Evolutionary conservation across 1,284 basidiomycete species (phyloP).

Genomic region (Xerocomus cyaneibrunnescens): DNA sequence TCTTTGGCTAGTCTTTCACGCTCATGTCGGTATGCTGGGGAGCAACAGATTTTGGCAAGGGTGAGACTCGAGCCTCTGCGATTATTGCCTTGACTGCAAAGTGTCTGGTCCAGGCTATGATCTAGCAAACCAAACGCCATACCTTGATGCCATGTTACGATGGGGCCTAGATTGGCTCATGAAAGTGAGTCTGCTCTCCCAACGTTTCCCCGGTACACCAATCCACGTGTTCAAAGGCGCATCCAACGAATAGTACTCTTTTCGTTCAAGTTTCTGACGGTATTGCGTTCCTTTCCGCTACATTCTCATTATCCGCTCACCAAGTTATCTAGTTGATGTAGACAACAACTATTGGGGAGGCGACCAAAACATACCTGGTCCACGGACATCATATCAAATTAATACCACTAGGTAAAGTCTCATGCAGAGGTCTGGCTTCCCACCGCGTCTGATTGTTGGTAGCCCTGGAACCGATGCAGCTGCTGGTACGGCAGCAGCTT

Average conservation of each 20-base stretch:
- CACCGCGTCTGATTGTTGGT: slow-evolving; percentile 12
- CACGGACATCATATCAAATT: slow-evolving; percentile 76
- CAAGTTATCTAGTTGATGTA: slow-evolving; percentile 40
- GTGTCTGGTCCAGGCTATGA: slow-evolving; percentile 63
- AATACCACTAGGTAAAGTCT: slow-evolving; percentile 52
- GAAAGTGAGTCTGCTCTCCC: slow-evolving; percentile 50
- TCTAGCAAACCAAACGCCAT: slow-evolving; percentile 79
- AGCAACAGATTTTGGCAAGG: slow-evolving; percentile 77
- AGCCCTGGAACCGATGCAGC: slow-evolving; percentile 88
- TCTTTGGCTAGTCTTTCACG: slow-evolving; percentile 58
- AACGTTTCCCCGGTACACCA: neutral
- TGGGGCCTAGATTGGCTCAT: slow-evolving; percentile 93
- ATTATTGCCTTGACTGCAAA: neutral
- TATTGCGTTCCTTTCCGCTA: slow-evolving; percentile 21
- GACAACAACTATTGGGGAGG: slow-evolving; percentile 90
- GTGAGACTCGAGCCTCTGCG: slow-evolving; percentile 34
- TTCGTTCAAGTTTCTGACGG: slow-evolving; percentile 77
- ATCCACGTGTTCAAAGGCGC: slow-evolving; percentile 54
- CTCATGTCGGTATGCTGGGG: slow-evolving; percentile 88
- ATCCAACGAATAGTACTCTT: slow-evolving; percentile 71
- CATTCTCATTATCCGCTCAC: slow-evolving; percentile 10
- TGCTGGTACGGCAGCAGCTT: slow-evolving; percentile 80
- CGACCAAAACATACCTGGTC: slow-evolving; percentile 73
- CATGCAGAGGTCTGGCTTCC: neutral
- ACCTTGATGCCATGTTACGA: slow-evolving; percentile 83